Evolutionary conservation across 2,329 filamentous ascomycete genomes (phyloP).

Genomic region (Pseudocercospora fijiensis): DNA sequence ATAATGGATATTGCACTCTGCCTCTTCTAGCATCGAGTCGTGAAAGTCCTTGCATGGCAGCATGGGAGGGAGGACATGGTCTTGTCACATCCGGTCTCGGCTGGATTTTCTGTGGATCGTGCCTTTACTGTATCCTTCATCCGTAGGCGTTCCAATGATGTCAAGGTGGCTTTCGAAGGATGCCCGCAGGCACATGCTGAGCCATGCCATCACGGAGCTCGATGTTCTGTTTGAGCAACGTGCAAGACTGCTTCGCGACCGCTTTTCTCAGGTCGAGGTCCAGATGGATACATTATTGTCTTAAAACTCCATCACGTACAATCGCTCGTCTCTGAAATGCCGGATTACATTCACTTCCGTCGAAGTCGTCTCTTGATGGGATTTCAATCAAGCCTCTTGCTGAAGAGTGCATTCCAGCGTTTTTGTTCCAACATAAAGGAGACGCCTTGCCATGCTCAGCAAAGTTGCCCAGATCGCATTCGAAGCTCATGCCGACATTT

Average conservation of each 20-base stretch:
- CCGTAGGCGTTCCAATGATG: background rate
- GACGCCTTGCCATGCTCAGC: background rate
- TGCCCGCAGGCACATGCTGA: constrained; percentile 1
- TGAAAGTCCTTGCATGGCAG: background rate
- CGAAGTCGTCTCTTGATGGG: background rate
- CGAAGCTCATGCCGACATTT: background rate
- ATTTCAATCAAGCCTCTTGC: background rate
- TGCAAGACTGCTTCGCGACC: background rate
- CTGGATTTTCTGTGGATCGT: background rate
- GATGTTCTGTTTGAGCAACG: background rate
- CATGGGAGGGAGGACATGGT: background rate
- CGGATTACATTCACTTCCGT: background rate
- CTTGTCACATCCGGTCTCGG: background rate
- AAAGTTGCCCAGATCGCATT: background rate
- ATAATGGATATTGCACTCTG: background rate
- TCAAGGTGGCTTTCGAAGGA: background rate
- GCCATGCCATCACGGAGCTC: background rate
- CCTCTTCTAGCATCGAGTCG: background rate
- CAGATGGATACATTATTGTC: background rate
- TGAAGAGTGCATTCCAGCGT: background rate
- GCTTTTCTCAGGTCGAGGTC: background rate
- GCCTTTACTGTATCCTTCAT: background rate
- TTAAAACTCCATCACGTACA: background rate
- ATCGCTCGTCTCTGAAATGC: background rate
- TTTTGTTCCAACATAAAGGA: background rate